Percentiles rank a stretch among this genome's conserved stretches.
phyloP scores from a whole-genome alignment of 257 asterid genomes.

The Leptodermis oblonga region DNA sequence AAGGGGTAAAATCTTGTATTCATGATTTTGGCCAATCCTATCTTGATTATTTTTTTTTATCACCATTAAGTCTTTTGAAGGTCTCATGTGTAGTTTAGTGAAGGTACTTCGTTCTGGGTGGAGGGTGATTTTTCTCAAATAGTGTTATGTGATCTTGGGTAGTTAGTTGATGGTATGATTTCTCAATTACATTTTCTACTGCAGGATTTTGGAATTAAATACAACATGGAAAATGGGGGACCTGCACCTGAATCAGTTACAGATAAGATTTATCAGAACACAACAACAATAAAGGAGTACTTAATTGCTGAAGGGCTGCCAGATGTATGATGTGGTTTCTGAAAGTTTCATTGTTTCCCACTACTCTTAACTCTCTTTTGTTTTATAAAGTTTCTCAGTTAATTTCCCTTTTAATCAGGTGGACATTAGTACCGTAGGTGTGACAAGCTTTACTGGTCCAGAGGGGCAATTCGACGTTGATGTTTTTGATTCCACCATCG shows the following conservation, averaged over 20 bases:
- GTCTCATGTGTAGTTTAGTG: background rate
- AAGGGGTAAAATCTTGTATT: background rate
- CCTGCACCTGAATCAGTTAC: conserved; percentile 98
- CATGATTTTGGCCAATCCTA: background rate
- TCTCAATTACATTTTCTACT: background rate
- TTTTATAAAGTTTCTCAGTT: background rate
- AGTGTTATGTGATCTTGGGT: background rate
- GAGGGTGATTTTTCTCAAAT: background rate
- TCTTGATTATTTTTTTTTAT: background rate
- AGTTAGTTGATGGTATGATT: background rate
- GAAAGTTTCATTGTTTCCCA: conserved; percentile 1
- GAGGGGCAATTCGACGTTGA: conserved; percentile 88
- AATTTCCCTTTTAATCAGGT: conserved; percentile 40
- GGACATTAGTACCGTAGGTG: conserved; percentile 62
- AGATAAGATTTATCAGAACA: conserved; percentile 74
- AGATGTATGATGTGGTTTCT: conserved; percentile 51
- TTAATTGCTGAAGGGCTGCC: conserved; percentile 89
- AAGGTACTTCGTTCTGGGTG: background rate
- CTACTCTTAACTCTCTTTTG: background rate
- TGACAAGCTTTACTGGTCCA: conserved; percentile 75
- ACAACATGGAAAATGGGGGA: conserved; percentile 99
- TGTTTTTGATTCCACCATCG: conserved; percentile 88
- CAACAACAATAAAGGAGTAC: conserved; percentile 87
- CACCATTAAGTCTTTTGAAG: background rate
- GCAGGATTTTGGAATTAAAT: conserved; percentile 97